Percentiles rank a stretch among this genome's conserved stretches.
Evolutionary conservation across 73 alveolate genomes (phyloP).

Genomic region (Durusdinium trenchii): DNA sequence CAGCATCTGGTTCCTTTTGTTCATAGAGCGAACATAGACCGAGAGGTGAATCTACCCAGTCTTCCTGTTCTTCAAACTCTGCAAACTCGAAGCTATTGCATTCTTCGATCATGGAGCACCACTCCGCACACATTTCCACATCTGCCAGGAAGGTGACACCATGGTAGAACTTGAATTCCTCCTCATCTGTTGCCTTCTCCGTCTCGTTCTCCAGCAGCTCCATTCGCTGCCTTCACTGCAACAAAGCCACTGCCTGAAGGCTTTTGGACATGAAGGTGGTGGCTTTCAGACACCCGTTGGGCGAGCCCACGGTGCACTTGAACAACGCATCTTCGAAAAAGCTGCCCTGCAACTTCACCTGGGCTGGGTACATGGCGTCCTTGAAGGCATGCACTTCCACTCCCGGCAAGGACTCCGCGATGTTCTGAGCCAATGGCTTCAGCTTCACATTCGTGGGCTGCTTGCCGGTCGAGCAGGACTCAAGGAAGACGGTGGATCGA

Average conservation of each 20-base stretch:
- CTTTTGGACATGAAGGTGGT: slow-evolving; percentile 25
- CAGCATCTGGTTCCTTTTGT: background rate
- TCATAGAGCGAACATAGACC: background rate
- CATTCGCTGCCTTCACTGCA: background rate
- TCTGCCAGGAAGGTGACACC: slow-evolving; percentile 39
- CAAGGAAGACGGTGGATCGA: slow-evolving; percentile 48
- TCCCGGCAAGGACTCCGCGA: slow-evolving; percentile 50
- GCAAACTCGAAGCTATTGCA: slow-evolving; percentile 43
- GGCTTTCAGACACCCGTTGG: background rate
- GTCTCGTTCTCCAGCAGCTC: background rate
- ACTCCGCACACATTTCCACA: slow-evolving; percentile 61
- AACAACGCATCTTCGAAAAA: slow-evolving; percentile 11
- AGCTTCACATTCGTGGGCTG: background rate
- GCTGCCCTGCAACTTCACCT: slow-evolving; percentile 34
- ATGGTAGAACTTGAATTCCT: slow-evolving; percentile 51
- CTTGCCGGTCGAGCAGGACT: slow-evolving; percentile 65
- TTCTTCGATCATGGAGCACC: slow-evolving; percentile 47
- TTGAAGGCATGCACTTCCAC: slow-evolving; percentile 70
- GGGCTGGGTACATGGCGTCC: slow-evolving; percentile 14
- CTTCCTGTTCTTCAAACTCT: slow-evolving; percentile 15
- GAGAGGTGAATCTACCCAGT: background rate
- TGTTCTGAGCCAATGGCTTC: slow-evolving; percentile 32
- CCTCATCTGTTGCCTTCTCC: background rate
- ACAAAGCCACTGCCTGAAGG: background rate
- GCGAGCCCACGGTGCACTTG: slow-evolving; percentile 20